Percentiles rank a stretch among this genome's conserved stretches.
These are phyloP conservation scores for Piper betle DNA, from an alignment of 164 flowering plant genomes.

Conservation along the genomic window DNA sequence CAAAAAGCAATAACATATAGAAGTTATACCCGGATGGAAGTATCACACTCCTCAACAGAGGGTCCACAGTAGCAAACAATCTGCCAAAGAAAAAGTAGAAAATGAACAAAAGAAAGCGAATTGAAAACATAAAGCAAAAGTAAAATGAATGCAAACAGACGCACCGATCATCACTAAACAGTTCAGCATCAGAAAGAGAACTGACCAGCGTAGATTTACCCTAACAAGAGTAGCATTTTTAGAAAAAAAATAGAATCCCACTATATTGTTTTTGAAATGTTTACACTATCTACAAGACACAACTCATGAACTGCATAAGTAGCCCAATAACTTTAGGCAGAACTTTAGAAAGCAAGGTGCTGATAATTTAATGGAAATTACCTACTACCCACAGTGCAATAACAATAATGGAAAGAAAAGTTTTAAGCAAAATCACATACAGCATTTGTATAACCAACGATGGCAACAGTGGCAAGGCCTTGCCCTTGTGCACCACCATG, in stretches of 20 bases:
- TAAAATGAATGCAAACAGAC: not conserved
- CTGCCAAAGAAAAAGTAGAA: slow-evolving; percentile 26
- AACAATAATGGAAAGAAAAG: no score
- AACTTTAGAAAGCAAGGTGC: no score
- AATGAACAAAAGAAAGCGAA: slow-evolving; percentile 2
- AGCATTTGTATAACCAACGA: slow-evolving; percentile 98
- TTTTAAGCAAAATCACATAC: no score
- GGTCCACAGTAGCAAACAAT: slow-evolving; percentile 95
- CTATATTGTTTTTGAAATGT: not conserved
- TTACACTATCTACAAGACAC: not conserved
- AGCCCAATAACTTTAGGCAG: no score
- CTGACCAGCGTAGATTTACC: slow-evolving; percentile 89
- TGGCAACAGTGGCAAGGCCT: slow-evolving; percentile 72
- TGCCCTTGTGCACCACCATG: slow-evolving; percentile 51
- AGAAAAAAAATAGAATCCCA: not conserved
- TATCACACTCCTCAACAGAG: slow-evolving; percentile 56
- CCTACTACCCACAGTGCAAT: no score
- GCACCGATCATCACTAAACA: slow-evolving; percentile 77
- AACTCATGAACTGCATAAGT: no score
- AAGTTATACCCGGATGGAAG: slow-evolving; percentile 88
- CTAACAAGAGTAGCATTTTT: slow-evolving; percentile 21
- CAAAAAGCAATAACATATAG: no score
- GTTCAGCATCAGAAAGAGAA: slow-evolving; percentile 59
- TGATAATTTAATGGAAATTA: not conserved
- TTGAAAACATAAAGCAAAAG: not conserved